Evolutionary conservation across 2,329 filamentous ascomycete genomes (phyloP).

Genomic region (Sarocladium kiliense): DNA sequence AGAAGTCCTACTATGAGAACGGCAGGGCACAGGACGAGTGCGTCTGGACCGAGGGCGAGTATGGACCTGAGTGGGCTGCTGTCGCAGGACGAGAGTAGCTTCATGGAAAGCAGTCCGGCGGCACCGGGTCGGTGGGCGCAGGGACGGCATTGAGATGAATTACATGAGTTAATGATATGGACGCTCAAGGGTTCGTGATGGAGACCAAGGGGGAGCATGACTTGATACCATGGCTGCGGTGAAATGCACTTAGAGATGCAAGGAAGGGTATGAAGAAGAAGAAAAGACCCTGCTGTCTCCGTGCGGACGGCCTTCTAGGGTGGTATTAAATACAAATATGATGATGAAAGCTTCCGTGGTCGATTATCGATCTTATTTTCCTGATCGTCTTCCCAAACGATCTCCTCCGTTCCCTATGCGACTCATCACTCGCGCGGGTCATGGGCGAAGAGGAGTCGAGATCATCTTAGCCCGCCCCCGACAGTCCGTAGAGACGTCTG

Average conservation of each 20-base stretch:
- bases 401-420: too few relatives aligned
- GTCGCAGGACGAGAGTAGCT: constrained; percentile 53
- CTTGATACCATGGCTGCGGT: not conserved
- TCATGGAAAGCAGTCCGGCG: constrained; percentile 48
- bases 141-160: constrained; percentile 11
- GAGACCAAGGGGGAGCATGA: not conserved
- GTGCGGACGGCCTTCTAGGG: not conserved
- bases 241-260: not conserved
- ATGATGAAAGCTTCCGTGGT: not conserved
- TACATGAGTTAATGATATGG: not conserved
- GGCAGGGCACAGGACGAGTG: constrained; percentile 20
- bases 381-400: too few relatives aligned
- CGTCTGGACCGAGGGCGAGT: constrained; percentile 34
- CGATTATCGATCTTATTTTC: too few relatives aligned
- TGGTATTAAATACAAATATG: constrained; percentile 1
- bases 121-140: constrained; percentile 32
- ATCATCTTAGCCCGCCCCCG: too few relatives aligned
- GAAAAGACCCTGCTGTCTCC: not conserved
- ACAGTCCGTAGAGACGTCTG: too few relatives aligned
- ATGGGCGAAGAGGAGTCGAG: too few relatives aligned
- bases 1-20: constrained; percentile 31
- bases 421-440: too few relatives aligned
- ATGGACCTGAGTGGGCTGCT: constrained; percentile 53
- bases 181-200: not conserved
- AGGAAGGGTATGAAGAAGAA: not conserved